phyloP scores from a whole-genome alignment of 352 stramenopile genomes.

The Phytophthora multivora region DNA sequence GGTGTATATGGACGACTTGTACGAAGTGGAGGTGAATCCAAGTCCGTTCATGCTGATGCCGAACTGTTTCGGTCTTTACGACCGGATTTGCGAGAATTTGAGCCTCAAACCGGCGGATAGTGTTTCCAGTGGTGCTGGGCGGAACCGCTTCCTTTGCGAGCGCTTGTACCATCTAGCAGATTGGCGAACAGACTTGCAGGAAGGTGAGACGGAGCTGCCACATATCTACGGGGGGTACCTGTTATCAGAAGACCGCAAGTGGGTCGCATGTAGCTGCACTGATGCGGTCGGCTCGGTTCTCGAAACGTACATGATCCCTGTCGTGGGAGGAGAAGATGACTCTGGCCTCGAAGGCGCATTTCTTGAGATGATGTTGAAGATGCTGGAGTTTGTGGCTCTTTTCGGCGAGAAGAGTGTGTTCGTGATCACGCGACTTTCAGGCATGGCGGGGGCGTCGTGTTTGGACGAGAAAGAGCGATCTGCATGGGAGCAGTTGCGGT shows the following conservation, averaged over 20 bases:
- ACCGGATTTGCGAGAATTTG: conserved; percentile 68
- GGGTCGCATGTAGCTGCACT: conserved; percentile 56
- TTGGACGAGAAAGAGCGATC: conserved; percentile 42
- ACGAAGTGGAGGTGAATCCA: conserved; percentile 64
- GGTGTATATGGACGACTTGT: conserved; percentile 75
- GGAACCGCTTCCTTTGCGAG: conserved; percentile 59
- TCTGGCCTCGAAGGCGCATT: conserved; percentile 38
- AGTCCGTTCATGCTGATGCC: conserved; percentile 64
- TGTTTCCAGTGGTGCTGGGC: conserved; percentile 5
- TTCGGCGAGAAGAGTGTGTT: conserved; percentile 56
- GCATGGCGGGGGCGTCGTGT: conserved; percentile 10
- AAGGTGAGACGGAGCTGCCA: conserved; percentile 15
- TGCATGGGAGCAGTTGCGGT: conserved; percentile 46
- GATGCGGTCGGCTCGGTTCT: conserved; percentile 67
- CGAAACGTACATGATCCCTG: conserved; percentile 52
- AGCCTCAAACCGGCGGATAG: conserved; percentile 49
- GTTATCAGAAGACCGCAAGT: conserved; percentile 61
- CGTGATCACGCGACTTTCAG: conserved; percentile 46
- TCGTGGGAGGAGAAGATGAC: conserved; percentile 25
- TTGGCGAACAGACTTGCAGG: conserved; percentile 23
- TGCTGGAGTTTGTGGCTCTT: conserved; percentile 62
- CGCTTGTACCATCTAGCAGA: conserved; percentile 68
- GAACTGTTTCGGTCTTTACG: conserved; percentile 66
- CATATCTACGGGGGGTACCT: conserved; percentile 60
- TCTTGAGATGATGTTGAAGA: conserved; percentile 48